Base-by-base conservation (phyloP, 2,329 filamentous ascomycete genomes). In the Pseudogymnoascus sp. region DNA sequence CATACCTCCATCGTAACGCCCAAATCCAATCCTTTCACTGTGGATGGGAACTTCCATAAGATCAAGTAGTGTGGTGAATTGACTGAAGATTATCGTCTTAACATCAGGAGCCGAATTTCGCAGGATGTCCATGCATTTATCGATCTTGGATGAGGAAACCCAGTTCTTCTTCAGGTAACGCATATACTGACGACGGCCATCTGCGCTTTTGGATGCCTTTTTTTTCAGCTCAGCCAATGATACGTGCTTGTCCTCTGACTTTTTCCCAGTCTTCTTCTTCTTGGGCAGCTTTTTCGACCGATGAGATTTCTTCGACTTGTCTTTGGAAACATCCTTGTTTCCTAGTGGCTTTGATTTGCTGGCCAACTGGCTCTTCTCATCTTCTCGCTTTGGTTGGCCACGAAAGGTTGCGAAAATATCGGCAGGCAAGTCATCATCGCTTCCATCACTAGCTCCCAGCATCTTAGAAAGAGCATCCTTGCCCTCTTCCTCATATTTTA, bases 11-110 rank as follows among this genome's bases (percentile, higher is more conserved):
- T 93, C 90, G 72, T 92, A 93, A 40, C 90, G 88, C 33, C 77
- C 76, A 71, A 84, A 81, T 16, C 79, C 67, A 58, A 79, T 76
- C 7, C 74, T 79, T 60, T 80, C 77, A n/a, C 81, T 77, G 62
- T 79, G 76, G 65, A 93, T 83, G 0, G 88, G 87, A 4, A 93
- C 81, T 73, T 93, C 88, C 14, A 93, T 77, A 4, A 93, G 80
- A 73, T 93, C 90, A 2, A 95, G 83, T 16, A 93, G 79, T 0
- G 88, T 86, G 0, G 90, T 93, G 77, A 90, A 95, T 69, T 92
- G 89, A 63, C 86, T 90, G 76, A 95, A 95, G 65, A 95, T 83
- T 61, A 95, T 88, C 0, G 88, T 90, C 74, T 93, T 93, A 72
- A 91, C 88, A 2, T 82, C 76, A 9, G 72, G 67, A 62, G 77